phyloP scores from a whole-genome alignment of 805 yeast genomes.

The Blastobotrys attinorum region DNA sequence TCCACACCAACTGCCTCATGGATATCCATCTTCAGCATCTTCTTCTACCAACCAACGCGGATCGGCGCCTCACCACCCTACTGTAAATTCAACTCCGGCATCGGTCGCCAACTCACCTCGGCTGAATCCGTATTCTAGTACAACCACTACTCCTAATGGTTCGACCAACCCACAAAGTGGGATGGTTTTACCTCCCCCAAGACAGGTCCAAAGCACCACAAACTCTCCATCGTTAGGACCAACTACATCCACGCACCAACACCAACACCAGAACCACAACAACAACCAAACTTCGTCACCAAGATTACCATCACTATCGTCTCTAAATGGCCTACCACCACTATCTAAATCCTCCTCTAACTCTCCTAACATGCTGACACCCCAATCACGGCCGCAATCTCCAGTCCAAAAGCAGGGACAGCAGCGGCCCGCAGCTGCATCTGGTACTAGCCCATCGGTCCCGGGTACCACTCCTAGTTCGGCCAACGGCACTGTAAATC shows the following conservation, averaged over 20 bases:
- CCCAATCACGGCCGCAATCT: constrained; percentile 20
- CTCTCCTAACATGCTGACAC: constrained; percentile 17
- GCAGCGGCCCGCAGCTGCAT: too few relatives aligned
- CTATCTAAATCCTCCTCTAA: background rate
- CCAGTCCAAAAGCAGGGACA: constrained; percentile 8
- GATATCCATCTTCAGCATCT: too few relatives aligned
- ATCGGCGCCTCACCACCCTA: too few relatives aligned
- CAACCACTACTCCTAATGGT: too few relatives aligned
- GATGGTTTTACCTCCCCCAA: background rate
- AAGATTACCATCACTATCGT: constrained; percentile 8
- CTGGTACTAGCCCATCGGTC: background rate
- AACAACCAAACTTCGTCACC: constrained; percentile 1
- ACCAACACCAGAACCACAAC: background rate
- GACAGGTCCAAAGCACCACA: background rate
- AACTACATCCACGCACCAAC: constrained; percentile 3
- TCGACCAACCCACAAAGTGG: too few relatives aligned
- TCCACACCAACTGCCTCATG: constrained; percentile 3
- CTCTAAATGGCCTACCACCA: constrained; percentile 2
- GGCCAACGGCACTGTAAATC: constrained; percentile 7
- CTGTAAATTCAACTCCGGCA: constrained; percentile 4
- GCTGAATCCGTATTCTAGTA: background rate
- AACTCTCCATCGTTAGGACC: constrained; percentile 1
- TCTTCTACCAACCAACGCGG: too few relatives aligned
- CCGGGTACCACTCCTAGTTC: background rate
- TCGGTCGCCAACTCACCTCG: constrained; percentile 1